A percentile compares a stretch with the other conserved stretches of the same genome.
phyloP scores from a whole-genome alignment of 2,329 filamentous ascomycete genomes.

The Aspergillus neoniger region DNA sequence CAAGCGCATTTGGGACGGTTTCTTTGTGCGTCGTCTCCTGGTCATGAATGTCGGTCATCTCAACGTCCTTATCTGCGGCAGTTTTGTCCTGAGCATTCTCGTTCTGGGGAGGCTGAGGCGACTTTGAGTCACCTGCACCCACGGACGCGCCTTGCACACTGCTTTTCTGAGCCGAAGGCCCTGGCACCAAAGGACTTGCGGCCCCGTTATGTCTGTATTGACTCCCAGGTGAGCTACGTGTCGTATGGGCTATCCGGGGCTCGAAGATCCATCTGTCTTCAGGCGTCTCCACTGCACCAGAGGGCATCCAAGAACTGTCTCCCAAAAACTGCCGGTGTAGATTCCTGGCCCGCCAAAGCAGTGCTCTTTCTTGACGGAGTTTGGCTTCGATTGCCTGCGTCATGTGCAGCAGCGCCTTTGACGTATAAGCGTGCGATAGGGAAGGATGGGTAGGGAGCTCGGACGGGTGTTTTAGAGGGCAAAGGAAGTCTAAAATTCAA shows the following conservation, averaged over 20 bases:
- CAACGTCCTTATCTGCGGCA: conserved; percentile 29
- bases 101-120: conserved; percentile 15
- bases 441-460: conserved; percentile 62
- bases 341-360: conserved; percentile 60
- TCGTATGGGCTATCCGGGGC: conserved; percentile 29
- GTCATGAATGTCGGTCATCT: conserved; percentile 35
- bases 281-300: conserved; percentile 53
- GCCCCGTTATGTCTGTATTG: conserved; percentile 21
- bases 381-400: conserved; percentile 58
- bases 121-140: conserved; percentile 10
- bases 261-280: conserved; percentile 53
- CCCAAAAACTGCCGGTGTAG: conserved; percentile 61
- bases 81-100: conserved; percentile 12
- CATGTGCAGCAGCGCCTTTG: conserved; percentile 60
- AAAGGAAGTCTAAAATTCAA: conserved; percentile 53
- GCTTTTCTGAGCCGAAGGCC: conserved; percentile 13
- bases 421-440: conserved; percentile 60
- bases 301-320: conserved; percentile 62
- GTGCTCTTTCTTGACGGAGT: conserved; percentile 58
- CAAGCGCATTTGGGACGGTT: conserved; percentile 11
- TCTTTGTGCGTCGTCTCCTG: conserved; percentile 13
- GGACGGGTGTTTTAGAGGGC: conserved; percentile 63
- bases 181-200: conserved; percentile 15
- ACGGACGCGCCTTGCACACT: conserved; percentile 14
- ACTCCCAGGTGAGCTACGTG: conserved; percentile 16